Evolutionary conservation across 1,284 basidiomycete species (phyloP).

Genomic region (Xerocomus amazonicus): DNA sequence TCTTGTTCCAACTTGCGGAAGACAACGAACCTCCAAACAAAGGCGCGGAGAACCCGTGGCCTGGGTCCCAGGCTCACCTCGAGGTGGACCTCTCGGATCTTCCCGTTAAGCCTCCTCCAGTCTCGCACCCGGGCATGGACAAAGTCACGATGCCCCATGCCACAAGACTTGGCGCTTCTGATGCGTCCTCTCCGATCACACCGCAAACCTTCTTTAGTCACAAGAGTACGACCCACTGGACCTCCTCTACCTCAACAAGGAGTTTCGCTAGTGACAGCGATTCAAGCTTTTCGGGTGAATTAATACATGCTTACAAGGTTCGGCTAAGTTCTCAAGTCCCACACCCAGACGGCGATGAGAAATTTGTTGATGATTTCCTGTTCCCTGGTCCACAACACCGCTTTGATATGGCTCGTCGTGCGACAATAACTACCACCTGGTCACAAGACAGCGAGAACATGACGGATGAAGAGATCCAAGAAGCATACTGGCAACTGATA

Average conservation of each 20-base stretch:
- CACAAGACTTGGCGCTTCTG: conserved; percentile 7
- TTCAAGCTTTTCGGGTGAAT: conserved; percentile 5
- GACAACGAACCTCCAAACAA: background rate
- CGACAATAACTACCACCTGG: conserved; percentile 21
- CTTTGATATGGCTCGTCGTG: conserved; percentile 9
- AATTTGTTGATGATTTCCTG: background rate
- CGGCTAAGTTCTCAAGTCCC: conserved; percentile 10
- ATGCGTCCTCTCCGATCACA: background rate
- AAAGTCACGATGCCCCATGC: conserved; percentile 8
- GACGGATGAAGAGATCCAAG: conserved; percentile 7
- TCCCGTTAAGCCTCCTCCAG: background rate
- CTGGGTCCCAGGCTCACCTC: conserved; percentile 8
- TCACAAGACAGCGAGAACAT: conserved; percentile 25
- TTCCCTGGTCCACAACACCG: background rate
- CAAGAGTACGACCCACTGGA: background rate
- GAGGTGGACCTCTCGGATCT: background rate
- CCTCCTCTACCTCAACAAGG: background rate
- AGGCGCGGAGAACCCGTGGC: background rate
- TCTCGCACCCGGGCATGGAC: background rate
- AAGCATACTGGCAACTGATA: conserved; percentile 2
- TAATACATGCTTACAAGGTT: conserved; percentile 1
- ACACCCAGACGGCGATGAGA: conserved; percentile 7
- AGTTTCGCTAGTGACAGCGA: conserved; percentile 1
- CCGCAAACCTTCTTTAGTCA: background rate
- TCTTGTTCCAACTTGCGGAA: background rate